Conservation (phyloP, 805 yeast species). For the Cephaloascus fragrans region DNA sequence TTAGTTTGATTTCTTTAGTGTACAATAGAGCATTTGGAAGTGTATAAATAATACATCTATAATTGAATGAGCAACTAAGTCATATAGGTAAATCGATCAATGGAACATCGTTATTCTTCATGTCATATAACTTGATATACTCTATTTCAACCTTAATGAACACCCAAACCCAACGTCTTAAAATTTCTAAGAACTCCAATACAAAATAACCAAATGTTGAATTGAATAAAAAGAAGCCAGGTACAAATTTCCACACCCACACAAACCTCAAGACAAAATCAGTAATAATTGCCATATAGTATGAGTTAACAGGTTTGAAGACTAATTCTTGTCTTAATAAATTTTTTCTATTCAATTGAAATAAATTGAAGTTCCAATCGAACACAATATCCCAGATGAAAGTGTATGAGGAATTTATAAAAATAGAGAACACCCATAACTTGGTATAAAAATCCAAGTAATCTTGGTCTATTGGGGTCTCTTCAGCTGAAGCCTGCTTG, state of each 20-base stretch:
- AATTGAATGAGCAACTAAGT: too few relatives aligned
- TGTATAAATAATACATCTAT: too few relatives aligned
- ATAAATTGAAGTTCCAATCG: conserved; percentile 77
- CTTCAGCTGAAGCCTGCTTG: conserved; percentile 13
- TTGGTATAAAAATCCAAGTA: conserved; percentile 11
- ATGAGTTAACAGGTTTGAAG: conserved; percentile 23
- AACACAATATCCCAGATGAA: conserved; percentile 81
- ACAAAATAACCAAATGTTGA: conserved; percentile 55
- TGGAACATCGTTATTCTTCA: neutral
- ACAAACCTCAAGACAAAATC: conserved; percentile 66
- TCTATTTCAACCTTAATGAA: conserved; percentile 79
- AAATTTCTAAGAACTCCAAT: conserved; percentile 64
- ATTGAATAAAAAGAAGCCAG: conserved; percentile 15
- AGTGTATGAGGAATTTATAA: conserved; percentile 66
- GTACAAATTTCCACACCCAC: conserved; percentile 57
- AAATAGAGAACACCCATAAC: conserved; percentile 33
- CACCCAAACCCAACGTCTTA: conserved; percentile 88
- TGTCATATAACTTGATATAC: conserved; percentile 19
- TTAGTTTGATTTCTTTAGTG: too few relatives aligned
- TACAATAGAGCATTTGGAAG: too few relatives aligned
- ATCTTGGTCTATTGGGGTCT: conserved; percentile 6
- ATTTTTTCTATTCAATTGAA: conserved; percentile 14
- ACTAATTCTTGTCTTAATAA: conserved; percentile 17
- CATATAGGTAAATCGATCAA: conserved; percentile 1
- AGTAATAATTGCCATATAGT: conserved; percentile 43